Base-by-base conservation (phyloP, 371 early-diverging fungal species). In the Funneliformis caledonium region DNA sequence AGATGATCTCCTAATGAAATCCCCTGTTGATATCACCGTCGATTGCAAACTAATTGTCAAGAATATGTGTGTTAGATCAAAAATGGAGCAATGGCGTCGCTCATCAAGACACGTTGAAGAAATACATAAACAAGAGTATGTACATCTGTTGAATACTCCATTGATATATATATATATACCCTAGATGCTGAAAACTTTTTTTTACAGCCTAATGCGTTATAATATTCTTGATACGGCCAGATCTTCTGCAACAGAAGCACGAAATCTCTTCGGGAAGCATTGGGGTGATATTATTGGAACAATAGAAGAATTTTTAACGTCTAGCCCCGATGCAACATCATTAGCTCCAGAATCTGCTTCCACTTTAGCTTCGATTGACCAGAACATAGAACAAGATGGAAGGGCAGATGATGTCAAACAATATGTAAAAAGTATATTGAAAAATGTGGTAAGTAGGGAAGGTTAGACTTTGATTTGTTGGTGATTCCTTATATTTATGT, bases 251-350 rank as follows among this genome's bases (percentile, higher is more conserved):
- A 75, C 75, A 59, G 43, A 75, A 75, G 75, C 61, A 60, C 61
- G n/a, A 75, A 42, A 59, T 6, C 56, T 75, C 19, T 75, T 75
- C 42, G 60, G 60, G 33, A 45, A 60, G 22, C 0, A 75, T 33
- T 75, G 61, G 61, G 43, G 60, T 33, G 43, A 75, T 75, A 60
- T 75, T 19, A 60, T 75, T 60, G 60, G 26, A 22, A 75, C 75
- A 33, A 75, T 75, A 16, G 75, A 75, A 61, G n/a, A 59, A 16
- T 75, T 75, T 75, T 75, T 75, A 33, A 31, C 31, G 19, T 75
- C 59, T 59, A 60, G 16, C 2, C 60, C 75, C 11, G n/a, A 59
- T 59, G 42, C n/a, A 37, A 70, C 42, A 4, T 7, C 10, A 4
- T 45, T 37, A 70, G 45, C 59, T 31, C 33, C 75, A 59, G 42